Base-by-base conservation (phyloP, 2,329 filamentous ascomycete genomes). In the Fusarium solani-melongenae region DNA sequence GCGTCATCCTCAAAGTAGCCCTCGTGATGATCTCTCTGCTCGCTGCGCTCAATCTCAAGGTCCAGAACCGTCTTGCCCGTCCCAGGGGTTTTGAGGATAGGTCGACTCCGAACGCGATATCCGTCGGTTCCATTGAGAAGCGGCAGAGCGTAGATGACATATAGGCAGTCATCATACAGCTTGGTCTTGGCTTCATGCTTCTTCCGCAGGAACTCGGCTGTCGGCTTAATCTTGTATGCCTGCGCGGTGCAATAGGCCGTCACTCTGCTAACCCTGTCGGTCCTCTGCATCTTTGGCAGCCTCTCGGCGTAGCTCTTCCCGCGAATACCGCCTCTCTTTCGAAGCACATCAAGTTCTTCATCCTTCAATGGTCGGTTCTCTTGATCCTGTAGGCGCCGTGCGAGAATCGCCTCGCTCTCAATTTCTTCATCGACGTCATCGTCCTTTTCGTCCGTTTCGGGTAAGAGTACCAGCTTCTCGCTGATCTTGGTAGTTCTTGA, bases 241-340 rank as follows among this genome's bases (percentile, higher is more conserved):
- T 98, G 94, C 1, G 96, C 96, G 0, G 95, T 98, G 82, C 96
- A 98, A 82, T 98, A 99, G 12, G 96, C 96, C 66, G 96, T 99
- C 63, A 98, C 90, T 69, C 96, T 89, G 34, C 96, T 92, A 68
- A 99, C 86, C 83, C 96, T 96, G 77, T 98, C 94, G 14, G 94
- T 92, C 64, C 96, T 88, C 79, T 96, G 91, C 24, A 93, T 89
- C 83, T 99, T 99, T 51, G 96, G 94, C 69, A 98, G 83, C 57
- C 96, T 90, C 84, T 99, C 96, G 7, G 96, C 96, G 83, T 98
- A 98, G 79, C 93, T 98, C 86, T 98, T 98, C 62, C 95, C 90
- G 58, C 84, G 87, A 66, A 86, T 90, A 64, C 86, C 90, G 76
- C 88, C 93, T 66, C 88, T 84, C 80, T 89, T 91, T 77, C 86